phyloP scores from a whole-genome alignment of 1,139 yeast genomes.

The Yamadazyma spencermartinsiae region DNA sequence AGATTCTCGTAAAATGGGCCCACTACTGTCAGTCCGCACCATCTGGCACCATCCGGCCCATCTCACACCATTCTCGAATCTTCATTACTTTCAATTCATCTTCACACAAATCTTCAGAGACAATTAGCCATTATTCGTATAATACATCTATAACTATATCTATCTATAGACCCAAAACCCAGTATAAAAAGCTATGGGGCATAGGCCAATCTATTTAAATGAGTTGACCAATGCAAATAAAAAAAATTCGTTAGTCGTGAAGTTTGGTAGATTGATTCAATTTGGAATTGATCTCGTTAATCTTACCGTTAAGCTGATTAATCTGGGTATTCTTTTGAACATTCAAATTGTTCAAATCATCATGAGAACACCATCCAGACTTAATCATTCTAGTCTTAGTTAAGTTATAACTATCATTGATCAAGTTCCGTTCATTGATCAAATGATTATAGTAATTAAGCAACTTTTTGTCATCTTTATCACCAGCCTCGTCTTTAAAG shows the following conservation, averaged over 20 bases:
- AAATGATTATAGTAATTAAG: slow-evolving; percentile 16
- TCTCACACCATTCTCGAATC: too few species aligned
- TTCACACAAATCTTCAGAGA: too few species aligned
- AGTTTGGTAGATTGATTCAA: slow-evolving; percentile 8
- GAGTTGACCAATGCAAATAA: neutral
- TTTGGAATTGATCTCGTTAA: slow-evolving; percentile 20
- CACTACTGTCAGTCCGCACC: too few species aligned
- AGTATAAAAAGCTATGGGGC: neutral
- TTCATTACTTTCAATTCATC: too few species aligned
- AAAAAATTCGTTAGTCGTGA: slow-evolving; percentile 12
- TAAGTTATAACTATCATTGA: slow-evolving; percentile 34
- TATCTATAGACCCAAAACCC: neutral
- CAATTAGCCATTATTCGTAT: slow-evolving; percentile 3
- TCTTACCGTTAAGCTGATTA: slow-evolving; percentile 35
- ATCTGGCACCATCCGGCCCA: too few species aligned
- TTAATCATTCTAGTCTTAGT: slow-evolving; percentile 36
- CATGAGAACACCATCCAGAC: slow-evolving; percentile 49
- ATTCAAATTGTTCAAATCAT: slow-evolving; percentile 44
- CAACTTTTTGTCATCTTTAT: slow-evolving; percentile 9
- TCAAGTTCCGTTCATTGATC: slow-evolving; percentile 26
- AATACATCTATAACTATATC: slow-evolving; percentile 7
- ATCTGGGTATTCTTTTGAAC: slow-evolving; percentile 31
- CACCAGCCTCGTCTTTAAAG: slow-evolving; percentile 9
- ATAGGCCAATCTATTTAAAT: too few species aligned
- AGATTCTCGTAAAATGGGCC: too few species aligned